Evolutionary conservation across 2,329 filamentous ascomycete species (phyloP), one percentile per base, ranked within the genome.

Genomic region (Sporothrix sp.): DNA sequence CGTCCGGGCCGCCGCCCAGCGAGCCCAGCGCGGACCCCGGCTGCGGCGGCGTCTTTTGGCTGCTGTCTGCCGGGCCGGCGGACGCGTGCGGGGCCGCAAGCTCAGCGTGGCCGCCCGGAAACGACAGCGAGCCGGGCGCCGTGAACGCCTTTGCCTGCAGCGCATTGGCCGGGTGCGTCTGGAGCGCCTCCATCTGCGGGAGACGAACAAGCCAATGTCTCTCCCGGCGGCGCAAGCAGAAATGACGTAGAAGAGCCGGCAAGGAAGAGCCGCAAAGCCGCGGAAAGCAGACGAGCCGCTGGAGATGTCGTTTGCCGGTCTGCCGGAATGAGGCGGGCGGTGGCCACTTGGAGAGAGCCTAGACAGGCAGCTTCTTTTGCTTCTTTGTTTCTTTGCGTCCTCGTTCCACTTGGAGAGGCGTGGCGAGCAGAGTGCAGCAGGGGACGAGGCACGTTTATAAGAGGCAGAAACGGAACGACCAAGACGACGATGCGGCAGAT

Each of bases 161-260:
- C 62, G 91, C 90, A 66, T 82, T 97, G 58, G 85, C 79, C 44
- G 93, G 93, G 66, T 97, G 93, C 60, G 91, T 93, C 63, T 88
- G 89, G 62, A 95, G 84, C 62, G 82, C 80, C 67, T 95, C 88
- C 88, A 95, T 95, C 35, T 55, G 28, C 7, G 11, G 85, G 88
- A 95, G 89, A 95, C 86, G 74, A 88, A 95, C 89, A 95, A 95
- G 68, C 84, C 70, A 95, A 95, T 95, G 89, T 89, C 85, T 95
- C 89, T 86, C 88, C 87, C 73, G 72, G 69, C 70, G 52, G 46
- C 33, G 42, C 42, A 47, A 36, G 47, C 18, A n/a, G 40, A 33
- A 20, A 33, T 40, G 21, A 35, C 23, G 49, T 25, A 18, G n/a
- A n/a, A n/a, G n/a, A n/a, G n/a, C n/a, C n/a, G n/a, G n/a, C n/a